Conservation (phyloP, 257 asterid genomes). For the Solanum lycopersicoides region DNA sequence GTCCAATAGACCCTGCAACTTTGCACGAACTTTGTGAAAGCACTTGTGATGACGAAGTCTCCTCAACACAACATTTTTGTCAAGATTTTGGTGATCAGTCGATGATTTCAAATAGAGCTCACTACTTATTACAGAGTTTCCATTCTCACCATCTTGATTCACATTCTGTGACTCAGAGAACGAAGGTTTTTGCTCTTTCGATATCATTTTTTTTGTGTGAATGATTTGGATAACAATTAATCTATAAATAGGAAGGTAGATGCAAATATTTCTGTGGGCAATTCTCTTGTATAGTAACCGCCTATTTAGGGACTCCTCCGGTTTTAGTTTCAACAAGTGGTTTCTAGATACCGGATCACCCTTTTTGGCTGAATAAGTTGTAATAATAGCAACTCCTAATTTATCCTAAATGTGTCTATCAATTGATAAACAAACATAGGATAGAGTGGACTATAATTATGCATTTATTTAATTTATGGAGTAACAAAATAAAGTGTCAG, state of each 20-base stretch:
- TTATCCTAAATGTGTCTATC: neutral
- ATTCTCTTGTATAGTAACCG: neutral
- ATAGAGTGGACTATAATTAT: neutral
- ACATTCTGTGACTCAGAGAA: constrained; percentile 5
- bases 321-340: neutral
- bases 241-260: neutral
- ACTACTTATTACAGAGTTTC: constrained; percentile 17
- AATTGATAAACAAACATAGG: neutral
- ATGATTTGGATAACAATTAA: no score
- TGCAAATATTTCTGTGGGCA: constrained; percentile 8
- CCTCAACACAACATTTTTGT: constrained; percentile 38
- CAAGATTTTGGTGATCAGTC: constrained; percentile 21
- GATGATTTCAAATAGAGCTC: constrained; percentile 34
- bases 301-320: neutral
- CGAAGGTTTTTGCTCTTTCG: constrained; percentile 17
- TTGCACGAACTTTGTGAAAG: constrained; percentile 24
- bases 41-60: constrained; percentile 45
- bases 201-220: constrained; percentile 4
- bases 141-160: neutral
- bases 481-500: neutral
- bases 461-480: neutral
- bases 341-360: neutral
- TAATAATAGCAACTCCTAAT: neutral
- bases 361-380: neutral
- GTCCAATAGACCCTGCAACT: constrained; percentile 13